These are phyloP conservation scores for Turritis glabra DNA, from an alignment of 345 rosid species.

Conservation along the genomic window DNA sequence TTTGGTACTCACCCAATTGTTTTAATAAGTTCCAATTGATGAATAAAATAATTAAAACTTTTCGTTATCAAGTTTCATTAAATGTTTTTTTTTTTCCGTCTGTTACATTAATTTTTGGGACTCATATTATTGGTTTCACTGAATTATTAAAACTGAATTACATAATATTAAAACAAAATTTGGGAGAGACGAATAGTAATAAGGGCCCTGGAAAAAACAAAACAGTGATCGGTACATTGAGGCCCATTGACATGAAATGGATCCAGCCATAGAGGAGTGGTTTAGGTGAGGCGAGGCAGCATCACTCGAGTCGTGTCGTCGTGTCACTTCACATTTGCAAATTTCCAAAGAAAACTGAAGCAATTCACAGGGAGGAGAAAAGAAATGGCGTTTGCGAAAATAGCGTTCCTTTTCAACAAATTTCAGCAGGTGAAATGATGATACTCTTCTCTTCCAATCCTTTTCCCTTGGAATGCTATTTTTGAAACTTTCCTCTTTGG, in stretches of 20 bases:
- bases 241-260: conserved; percentile 2
- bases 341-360: not conserved
- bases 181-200: not conserved
- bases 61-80: not conserved
- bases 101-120: not conserved
- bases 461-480: no score
- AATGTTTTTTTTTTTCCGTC: not conserved
- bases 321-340: not conserved
- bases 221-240: not conserved
- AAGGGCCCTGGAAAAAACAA: not conserved
- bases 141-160: not conserved
- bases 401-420: conserved; percentile 38
- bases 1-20: conserved; percentile 7
- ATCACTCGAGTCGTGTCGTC: not conserved
- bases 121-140: not conserved
- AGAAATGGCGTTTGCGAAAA: conserved; percentile 33
- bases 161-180: not conserved
- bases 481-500: not conserved
- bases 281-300: not conserved
- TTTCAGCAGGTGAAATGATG: conserved; percentile 38
- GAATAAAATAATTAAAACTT: conserved; percentile 6
- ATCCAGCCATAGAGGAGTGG: not conserved
- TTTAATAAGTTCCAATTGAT: conserved; percentile 1
- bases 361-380: not conserved
- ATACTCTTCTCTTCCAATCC: not conserved